Evolutionary conservation across 805 yeast genomes (phyloP), one percentile per base, ranked within the genome.

Genomic region (Wickerhamiella kurtzmanii): DNA sequence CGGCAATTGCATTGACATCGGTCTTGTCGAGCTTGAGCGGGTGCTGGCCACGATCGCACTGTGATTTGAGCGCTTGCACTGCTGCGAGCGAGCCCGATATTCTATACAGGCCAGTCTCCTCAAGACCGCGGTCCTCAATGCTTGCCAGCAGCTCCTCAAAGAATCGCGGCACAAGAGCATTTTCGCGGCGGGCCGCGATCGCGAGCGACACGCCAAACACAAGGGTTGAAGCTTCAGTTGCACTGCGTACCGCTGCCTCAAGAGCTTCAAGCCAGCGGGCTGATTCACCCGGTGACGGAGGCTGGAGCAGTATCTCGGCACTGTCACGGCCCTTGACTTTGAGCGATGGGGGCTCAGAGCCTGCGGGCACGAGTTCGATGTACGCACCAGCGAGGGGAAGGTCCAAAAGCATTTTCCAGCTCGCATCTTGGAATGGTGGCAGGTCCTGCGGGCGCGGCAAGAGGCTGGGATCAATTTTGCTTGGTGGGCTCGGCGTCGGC

Each of bases 21-120:
- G 71, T 72, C 53, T 74, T 57, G 3, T 75, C 66, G 9, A 60
- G 59, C 9, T 63, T 63, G 17, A 37, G 44, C 16, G 40, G 41
- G 18, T 37, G 3, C 37, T 63, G 64, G 25, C 74, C 75, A 46
- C 74, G 75, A 50, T 73, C 78, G 57, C 77, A 76, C 13, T 77
- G 75, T 35, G 64, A 66, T 55, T 73, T 75, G 50, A 77, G 62
- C 3, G 71, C 65, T 44, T 75, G 73, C 41, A 77, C 75, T 44
- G 76, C 72, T 5, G 77, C 79, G 36, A 75, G 68, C 6, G 81
- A 76, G 3, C 82, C 82, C 1, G 81, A 77, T 32, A 77, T 70
- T 61, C 97, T 76, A 62, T 89, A 89, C 13, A 89, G 69, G 16
- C 97, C 97, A 46, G 85, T 83, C 60, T 88, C 96, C 54, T 85